Evolutionary conservation across 441 rosid genomes (phyloP), one percentile per base, ranked within the genome.

Genomic region (Geranium incanum): DNA sequence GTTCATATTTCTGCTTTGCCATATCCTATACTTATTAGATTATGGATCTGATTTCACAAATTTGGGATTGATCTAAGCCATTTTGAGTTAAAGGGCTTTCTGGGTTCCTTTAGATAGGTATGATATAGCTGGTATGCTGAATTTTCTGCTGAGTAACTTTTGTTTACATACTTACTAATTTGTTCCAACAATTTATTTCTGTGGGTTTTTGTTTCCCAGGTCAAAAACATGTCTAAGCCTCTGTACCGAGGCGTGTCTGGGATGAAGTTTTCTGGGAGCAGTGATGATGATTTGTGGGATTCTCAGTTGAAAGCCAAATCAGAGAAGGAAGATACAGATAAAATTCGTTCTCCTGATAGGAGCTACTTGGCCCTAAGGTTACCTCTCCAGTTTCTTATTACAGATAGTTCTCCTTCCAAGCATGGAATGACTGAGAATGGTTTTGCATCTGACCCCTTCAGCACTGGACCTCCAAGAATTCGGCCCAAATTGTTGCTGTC

Each of bases 281-380:
- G 7, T 19, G 81, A 74, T 81, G 81, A 86, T 66, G 97, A 91
- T 78, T 79, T 86, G 15, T 74, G 86, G 87, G 97, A 88, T 68
- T 86, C 90, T 16, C 95, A 89, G 79, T 86, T 81, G 96, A 90
- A 92, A 74, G 97, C 82, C 82, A 89, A 84, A 74, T 73, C 85
- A 7, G 95, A 86, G 6, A 94, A 83, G 78, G 93, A 85, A 67
- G 91, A 90, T 76, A 78, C 78, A 79, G 80, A 81, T 57, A 81
- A 60, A 19, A 19, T 12, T 12, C 65, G 65, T 6, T 19, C 65
- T 7, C 11, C 33, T 60, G 65, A 60, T 60, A 8, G 8, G 2
- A 19, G 33, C 65, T 60, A 60, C 21, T 60, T 60, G 13, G 65
- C 65, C 65, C 18, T 60, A 19, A 60, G 33, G 65, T 21, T 60